phyloP scores from a whole-genome alignment of 164 flowering plant species.

The Vitis riparia region DNA sequence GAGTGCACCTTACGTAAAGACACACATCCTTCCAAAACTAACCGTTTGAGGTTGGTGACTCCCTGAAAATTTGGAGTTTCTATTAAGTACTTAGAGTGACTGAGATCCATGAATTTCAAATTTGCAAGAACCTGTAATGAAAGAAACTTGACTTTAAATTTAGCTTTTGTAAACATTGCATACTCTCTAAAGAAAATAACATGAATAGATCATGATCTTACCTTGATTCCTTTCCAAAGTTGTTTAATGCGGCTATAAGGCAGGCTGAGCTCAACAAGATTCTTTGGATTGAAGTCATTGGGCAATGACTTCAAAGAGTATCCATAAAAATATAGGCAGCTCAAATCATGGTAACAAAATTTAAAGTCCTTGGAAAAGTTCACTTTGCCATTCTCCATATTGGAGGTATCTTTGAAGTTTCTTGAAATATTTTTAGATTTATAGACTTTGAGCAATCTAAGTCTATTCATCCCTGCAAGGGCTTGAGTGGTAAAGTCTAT shows the following conservation, averaged over 20 bases:
- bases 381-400: background rate
- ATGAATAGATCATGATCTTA: background rate
- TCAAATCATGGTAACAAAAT: background rate
- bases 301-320: constrained; percentile 1
- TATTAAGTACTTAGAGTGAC: background rate
- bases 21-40: constrained; percentile 11
- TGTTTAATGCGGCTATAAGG: constrained; percentile 8
- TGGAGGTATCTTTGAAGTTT: background rate
- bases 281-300: background rate
- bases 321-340: background rate
- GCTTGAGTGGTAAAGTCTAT: background rate
- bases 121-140: background rate
- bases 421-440: too few species aligned
- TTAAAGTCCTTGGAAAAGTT: background rate
- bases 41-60: constrained; percentile 5
- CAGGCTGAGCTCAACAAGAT: constrained; percentile 18
- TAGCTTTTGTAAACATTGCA: too few species aligned
- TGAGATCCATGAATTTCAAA: constrained; percentile 13
- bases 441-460: constrained; percentile 6
- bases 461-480: background rate
- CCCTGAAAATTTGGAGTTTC: constrained; percentile 5
- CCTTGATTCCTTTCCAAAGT: constrained; percentile 6
- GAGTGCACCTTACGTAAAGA: constrained; percentile 14
- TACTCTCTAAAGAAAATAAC: background rate
- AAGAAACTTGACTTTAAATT: background rate